phyloP scores from a whole-genome alignment of 2,329 filamentous ascomycete genomes.

The Beauveria medogensis region DNA sequence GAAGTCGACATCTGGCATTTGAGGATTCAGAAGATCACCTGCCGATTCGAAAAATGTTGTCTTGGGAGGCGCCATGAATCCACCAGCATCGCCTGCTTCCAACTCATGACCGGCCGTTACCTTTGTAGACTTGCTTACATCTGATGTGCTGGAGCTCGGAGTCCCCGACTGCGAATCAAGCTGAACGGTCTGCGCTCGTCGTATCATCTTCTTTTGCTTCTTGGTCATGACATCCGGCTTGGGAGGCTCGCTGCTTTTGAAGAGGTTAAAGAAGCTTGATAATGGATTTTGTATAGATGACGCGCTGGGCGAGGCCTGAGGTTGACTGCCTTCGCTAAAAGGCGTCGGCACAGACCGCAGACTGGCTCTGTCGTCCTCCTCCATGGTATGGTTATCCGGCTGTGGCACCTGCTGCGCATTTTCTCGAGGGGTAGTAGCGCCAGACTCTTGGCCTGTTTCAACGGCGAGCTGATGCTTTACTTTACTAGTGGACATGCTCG shows the following conservation, averaged over 20 bases:
- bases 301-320: conserved; percentile 12
- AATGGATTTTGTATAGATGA: conserved; percentile 43
- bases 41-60: conserved; percentile 95
- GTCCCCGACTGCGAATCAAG: conserved; percentile 24
- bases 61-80: conserved; percentile 65
- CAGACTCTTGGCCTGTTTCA: conserved; percentile 25
- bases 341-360: conserved; percentile 36
- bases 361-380: conserved; percentile 58
- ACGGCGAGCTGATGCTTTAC: conserved; percentile 34
- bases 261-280: conserved; percentile 63
- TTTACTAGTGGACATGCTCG: conserved; percentile 46
- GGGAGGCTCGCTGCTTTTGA: conserved; percentile 49
- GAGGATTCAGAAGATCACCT: conserved; percentile 84
- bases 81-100: conserved; percentile 32
- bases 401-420: conserved; percentile 58
- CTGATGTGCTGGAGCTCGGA: conserved; percentile 13
- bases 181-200: conserved; percentile 66
- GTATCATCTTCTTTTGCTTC: conserved; percentile 64
- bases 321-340: conserved; percentile 17
- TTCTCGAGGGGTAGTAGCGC: conserved; percentile 27
- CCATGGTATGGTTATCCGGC: conserved; percentile 55
- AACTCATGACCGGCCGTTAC: conserved; percentile 45
- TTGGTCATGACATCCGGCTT: conserved; percentile 43
- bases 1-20: conserved; percentile 72
- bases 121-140: conserved; percentile 19